Conservation (phyloP, 768 basidiomycete species). For the Trametes elegans region DNA sequence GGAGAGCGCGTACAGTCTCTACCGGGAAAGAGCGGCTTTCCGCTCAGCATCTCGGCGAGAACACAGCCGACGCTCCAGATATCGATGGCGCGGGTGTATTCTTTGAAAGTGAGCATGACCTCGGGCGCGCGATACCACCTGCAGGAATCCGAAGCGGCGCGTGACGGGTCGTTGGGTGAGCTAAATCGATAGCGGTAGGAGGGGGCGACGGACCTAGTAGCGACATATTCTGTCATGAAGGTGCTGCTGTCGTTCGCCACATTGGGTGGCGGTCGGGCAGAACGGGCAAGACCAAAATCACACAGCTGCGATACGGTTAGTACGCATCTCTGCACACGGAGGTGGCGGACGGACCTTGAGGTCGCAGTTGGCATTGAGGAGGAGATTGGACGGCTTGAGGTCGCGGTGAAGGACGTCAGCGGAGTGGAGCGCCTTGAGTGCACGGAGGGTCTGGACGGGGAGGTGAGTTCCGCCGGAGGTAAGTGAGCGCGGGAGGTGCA, state of each 20-base stretch:
- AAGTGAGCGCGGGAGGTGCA: neutral
- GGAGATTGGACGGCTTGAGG: conserved; percentile 92
- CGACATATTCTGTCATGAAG: conserved; percentile 93
- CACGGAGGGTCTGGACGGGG: conserved; percentile 68
- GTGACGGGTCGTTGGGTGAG: neutral
- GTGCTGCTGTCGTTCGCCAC: conserved; percentile 74
- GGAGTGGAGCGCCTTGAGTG: conserved; percentile 91
- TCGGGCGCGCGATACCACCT: conserved; percentile 98
- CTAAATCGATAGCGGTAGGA: conserved; percentile 12
- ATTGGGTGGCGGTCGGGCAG: conserved; percentile 69
- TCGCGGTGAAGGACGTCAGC: conserved; percentile 95
- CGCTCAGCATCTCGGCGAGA: conserved; percentile 87
- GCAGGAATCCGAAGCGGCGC: neutral
- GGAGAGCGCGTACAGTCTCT: conserved; percentile 65
- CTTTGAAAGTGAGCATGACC: conserved; percentile 97
- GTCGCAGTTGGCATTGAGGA: conserved; percentile 96
- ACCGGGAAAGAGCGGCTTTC: conserved; percentile 95
- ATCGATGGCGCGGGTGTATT: conserved; percentile 87
- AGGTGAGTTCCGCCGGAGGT: neutral
- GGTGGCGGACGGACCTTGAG: conserved; percentile 62
- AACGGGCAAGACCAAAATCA: conserved; percentile 87
- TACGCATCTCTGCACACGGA: neutral
- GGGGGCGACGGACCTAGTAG: conserved; percentile 61
- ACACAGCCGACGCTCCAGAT: conserved; percentile 89
- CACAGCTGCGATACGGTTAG: conserved; percentile 50